Base-by-base conservation (phyloP, 805 yeast species). In the Kuraishia floccosa region DNA sequence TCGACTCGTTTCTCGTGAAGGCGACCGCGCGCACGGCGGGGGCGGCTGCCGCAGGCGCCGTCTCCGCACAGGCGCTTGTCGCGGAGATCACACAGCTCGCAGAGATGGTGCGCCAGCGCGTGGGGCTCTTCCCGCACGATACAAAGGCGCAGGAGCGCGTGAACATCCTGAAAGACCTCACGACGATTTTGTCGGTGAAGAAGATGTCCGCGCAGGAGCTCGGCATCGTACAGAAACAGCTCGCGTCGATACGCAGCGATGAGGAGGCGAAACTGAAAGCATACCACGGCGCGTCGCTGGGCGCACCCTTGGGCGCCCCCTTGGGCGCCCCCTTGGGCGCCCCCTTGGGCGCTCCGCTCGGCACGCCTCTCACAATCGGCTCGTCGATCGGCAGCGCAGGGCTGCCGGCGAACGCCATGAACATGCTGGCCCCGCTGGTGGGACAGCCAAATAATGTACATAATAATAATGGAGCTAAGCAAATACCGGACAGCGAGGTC, bases 1-100 rank as follows among this genome's bases (percentile, higher is more conserved):
- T 91, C 34, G 94, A 84, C 41, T 63, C 58, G 26, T 91, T 86
- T 47, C 56, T 93, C 38, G 60, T 71, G 13, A 69, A 62, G 44
- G 80, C 76, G 19, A 68, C 77, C 15, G 62, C 71, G 7, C 46
- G 32, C 23, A 22, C 24, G 13, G 41, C 30, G 22, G 36, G 33
- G 11, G 35, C 30, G n/a, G 29, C 11, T 18, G 30, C 30, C 24
- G 5, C 21, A 16, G 13, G n/a, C n/a, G n/a, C n/a, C n/a, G 9
- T 35, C 22, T 27, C 39, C 6, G 26, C 25, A 5, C 28, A 35
- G 4, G 24, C 31, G 14, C 33, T 57, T n/a, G 39, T 55, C 10
- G 39, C 30, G 18, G 58, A 53, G 32, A 53, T 50, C 15, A 55
- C 50, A 23, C 54, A 54, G 15, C 47, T 72, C 24, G 46, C 66